Conservation (phyloP, 768 basidiomycete genomes). For the Lentinula sp. region DNA sequence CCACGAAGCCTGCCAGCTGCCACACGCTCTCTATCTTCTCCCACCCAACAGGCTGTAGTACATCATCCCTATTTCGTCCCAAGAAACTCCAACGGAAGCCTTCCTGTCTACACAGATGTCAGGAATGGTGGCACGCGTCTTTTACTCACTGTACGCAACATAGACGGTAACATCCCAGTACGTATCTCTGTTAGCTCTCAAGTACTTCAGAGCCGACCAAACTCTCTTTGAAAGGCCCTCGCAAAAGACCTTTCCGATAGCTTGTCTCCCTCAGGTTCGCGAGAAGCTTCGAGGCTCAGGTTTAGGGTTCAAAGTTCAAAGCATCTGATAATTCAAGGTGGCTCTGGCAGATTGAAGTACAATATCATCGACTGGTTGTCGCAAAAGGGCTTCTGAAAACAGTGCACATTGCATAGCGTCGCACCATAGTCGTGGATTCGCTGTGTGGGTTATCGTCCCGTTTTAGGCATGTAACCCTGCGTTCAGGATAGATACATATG, state of each 20-base stretch:
- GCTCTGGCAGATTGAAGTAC: slow-evolving; percentile 46
- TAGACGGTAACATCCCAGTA: slow-evolving; percentile 59
- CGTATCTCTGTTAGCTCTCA: slow-evolving; percentile 15
- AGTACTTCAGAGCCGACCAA: slow-evolving; percentile 7
- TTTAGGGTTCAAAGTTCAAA: slow-evolving; percentile 40
- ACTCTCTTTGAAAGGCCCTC: slow-evolving; percentile 37
- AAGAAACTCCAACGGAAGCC: slow-evolving; percentile 58
- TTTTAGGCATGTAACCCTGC: neutral
- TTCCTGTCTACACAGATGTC: slow-evolving; percentile 74
- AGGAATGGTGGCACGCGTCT: slow-evolving; percentile 60
- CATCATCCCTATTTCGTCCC: slow-evolving; percentile 50
- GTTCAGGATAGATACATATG: neutral
- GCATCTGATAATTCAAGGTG: slow-evolving; percentile 56
- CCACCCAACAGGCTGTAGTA: slow-evolving; percentile 10
- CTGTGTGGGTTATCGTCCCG: neutral
- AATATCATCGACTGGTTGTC: slow-evolving; percentile 59
- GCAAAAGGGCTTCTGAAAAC: slow-evolving; percentile 53
- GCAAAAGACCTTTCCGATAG: slow-evolving; percentile 47
- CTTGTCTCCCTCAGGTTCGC: slow-evolving; percentile 42
- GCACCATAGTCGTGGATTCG: neutral
- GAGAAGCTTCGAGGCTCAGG: slow-evolving; percentile 43
- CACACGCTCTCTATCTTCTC: slow-evolving; percentile 11
- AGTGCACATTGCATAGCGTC: neutral
- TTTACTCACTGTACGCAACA: slow-evolving; percentile 56
- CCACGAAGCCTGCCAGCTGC: slow-evolving; percentile 10